Base-by-base conservation (phyloP, 495 filamentous ascomycete species). In the Annulohypoxylon bovei region DNA sequence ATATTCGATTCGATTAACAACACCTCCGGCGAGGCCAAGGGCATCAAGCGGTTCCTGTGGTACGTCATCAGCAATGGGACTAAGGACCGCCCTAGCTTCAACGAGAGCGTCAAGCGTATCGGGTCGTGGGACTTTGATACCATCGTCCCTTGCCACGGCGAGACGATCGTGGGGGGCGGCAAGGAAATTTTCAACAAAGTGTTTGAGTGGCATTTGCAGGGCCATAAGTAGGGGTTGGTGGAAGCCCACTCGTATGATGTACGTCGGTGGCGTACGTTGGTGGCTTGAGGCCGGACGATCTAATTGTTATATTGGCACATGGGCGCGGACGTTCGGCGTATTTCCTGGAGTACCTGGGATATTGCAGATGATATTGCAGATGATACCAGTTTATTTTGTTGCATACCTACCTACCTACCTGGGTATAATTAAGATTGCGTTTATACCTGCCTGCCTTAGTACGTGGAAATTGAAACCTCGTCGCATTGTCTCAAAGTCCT, bases 61-160 rank as follows among this genome's bases (percentile, higher is more conserved):
- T 92, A 97, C 77, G 84, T 81, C 9, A 73, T 90, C 23, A 91
- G 91, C 66, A 71, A 81, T 6, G 78, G 72, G 6, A 58, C 18
- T 18, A 72, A 64, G n/a, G 88, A 97, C 78, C 83, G 93, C 50
- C 33, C 74, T 12, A 89, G 86, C 4, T 97, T 93, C 74, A 87
- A 88, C 55, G 83, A 86, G 70, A 92, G 90, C 67, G 81, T 92
- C 32, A 75, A 76, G 67, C 83, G 87, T 66, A 96, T 99, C 67
- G 82, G 85, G 28, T 75, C 73, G 40, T 99, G 95, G 95, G 92
- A 95, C 66, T 94, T 97, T 73, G 89, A 94, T 67, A 90, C 88
- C 18, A 85, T 99, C 66, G 88, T 98, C 74, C 93, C 94, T 1
- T 98, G 94, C 76, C 95, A 99, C 83, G 95, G 95, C 7, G 95